Evolutionary conservation across 2,329 filamentous ascomycete species (phyloP).

Genomic region (Phialophora chinensis): DNA sequence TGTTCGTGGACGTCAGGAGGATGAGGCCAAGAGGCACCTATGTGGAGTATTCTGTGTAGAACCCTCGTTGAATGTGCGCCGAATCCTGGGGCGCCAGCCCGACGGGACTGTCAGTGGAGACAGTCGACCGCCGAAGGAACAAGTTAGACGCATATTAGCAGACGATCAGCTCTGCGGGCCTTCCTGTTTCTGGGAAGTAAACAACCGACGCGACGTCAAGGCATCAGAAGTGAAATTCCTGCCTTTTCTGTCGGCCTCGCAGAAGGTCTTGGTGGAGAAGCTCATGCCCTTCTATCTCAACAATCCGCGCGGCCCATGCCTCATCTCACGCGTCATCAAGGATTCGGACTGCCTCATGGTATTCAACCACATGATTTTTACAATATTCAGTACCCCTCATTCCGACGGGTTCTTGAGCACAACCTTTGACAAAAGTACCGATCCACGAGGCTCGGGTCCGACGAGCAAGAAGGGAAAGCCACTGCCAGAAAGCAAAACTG

Average conservation of each 20-base stretch:
- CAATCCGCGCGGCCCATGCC: constrained; percentile 36
- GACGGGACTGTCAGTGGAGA: constrained; percentile 21
- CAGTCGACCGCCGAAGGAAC: constrained; percentile 1
- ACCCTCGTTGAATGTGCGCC: constrained; percentile 18
- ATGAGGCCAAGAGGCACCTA: constrained; percentile 23
- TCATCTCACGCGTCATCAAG: constrained; percentile 33
- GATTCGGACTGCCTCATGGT: constrained; percentile 33
- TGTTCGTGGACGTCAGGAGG: neutral
- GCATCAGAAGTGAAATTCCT: constrained; percentile 24
- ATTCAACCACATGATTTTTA: constrained; percentile 34
- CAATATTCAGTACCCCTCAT: constrained; percentile 24
- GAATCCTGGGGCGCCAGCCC: constrained; percentile 24
- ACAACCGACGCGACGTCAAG: constrained; percentile 26
- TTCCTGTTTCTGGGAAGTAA: constrained; percentile 36
- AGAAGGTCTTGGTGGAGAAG: constrained; percentile 25
- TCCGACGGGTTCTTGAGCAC: neutral
- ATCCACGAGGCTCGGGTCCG: neutral
- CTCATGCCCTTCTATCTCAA: constrained; percentile 34
- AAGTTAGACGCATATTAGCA: constrained; percentile 15
- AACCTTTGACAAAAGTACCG: constrained; percentile 22
- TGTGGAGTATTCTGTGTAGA: constrained; percentile 40
- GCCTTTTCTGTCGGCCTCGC: constrained; percentile 24
- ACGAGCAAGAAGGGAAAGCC: constrained; percentile 22
- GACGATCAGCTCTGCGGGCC: constrained; percentile 32
- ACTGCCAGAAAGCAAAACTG: constrained; percentile 28